phyloP scores from a whole-genome alignment of 805 yeast genomes.

The Nakazawaea anatomiae region DNA sequence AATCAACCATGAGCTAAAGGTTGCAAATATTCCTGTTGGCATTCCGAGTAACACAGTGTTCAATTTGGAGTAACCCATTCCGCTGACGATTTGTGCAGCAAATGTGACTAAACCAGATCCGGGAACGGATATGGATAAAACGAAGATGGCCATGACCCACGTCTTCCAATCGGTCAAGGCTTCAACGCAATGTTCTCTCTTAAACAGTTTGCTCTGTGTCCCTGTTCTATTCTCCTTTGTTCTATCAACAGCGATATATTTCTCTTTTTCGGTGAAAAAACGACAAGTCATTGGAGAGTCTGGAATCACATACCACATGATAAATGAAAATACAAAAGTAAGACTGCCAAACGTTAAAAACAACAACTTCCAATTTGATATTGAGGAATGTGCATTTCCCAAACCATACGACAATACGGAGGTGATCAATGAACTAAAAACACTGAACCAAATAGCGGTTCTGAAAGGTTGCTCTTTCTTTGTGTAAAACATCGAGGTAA shows the following conservation, averaged over 20 bases:
- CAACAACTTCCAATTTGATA: slow-evolving; percentile 43
- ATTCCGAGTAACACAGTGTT: slow-evolving; percentile 15
- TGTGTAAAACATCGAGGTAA: slow-evolving; percentile 51
- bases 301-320: slow-evolving; percentile 37
- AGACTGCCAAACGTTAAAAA: slow-evolving; percentile 49
- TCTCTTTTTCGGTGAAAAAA: slow-evolving; percentile 40
- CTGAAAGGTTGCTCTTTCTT: slow-evolving; percentile 36
- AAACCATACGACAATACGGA: slow-evolving; percentile 24
- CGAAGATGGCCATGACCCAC: slow-evolving; percentile 33
- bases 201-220: slow-evolving; percentile 33
- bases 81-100: slow-evolving; percentile 24
- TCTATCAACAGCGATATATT: slow-evolving; percentile 38
- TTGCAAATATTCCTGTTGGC: slow-evolving; percentile 17
- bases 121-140: slow-evolving; percentile 15
- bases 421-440: slow-evolving; percentile 29
- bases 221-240: slow-evolving; percentile 32
- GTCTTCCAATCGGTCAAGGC: slow-evolving; percentile 36
- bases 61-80: slow-evolving; percentile 20
- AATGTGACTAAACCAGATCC: slow-evolving; percentile 40
- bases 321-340: slow-evolving; percentile 31
- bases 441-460: slow-evolving; percentile 37
- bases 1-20: slow-evolving; percentile 16
- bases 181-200: slow-evolving; percentile 37
- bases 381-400: slow-evolving; percentile 16
- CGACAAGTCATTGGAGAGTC: slow-evolving; percentile 44